Evolutionary conservation across 768 basidiomycete genomes (phyloP).

Genomic region (Tylopilus rubrobrunneus): DNA sequence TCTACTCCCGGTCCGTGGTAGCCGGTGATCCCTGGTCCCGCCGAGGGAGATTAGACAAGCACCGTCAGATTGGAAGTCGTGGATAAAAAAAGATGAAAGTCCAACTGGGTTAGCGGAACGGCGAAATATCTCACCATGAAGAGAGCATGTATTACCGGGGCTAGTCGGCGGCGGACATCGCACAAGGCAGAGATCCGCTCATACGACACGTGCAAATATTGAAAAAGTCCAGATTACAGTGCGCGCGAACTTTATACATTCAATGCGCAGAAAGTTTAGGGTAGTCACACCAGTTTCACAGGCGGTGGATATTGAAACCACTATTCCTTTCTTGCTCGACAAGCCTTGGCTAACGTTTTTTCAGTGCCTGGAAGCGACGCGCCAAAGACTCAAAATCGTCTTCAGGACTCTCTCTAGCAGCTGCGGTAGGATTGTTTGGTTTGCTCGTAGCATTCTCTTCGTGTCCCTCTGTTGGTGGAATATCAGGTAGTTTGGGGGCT

Average conservation of each 20-base stretch:
- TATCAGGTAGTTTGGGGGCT: slow-evolving; percentile 41
- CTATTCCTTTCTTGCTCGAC: background rate
- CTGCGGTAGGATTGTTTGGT: background rate
- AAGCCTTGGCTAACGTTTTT: slow-evolving; percentile 55
- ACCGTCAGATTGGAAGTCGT: background rate
- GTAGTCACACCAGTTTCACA: slow-evolving; percentile 7
- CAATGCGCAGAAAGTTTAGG: background rate
- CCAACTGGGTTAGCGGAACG: background rate
- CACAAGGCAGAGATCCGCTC: background rate
- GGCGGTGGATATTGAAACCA: background rate
- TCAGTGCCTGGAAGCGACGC: slow-evolving; percentile 81
- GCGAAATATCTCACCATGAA: background rate
- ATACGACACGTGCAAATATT: slow-evolving; percentile 8
- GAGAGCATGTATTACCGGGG: background rate
- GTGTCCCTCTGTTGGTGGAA: slow-evolving; percentile 49
- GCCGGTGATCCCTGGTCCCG: background rate
- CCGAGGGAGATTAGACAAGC: background rate
- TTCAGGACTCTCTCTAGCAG: slow-evolving; percentile 32
- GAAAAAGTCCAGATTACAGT: slow-evolving; percentile 7
- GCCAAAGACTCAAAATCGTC: slow-evolving; percentile 76
- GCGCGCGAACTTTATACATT: slow-evolving; percentile 8
- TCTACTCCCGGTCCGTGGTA: background rate
- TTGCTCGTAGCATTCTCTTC: slow-evolving; percentile 27
- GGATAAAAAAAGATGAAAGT: background rate
- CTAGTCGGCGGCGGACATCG: slow-evolving; percentile 18